Conservation (phyloP, 2,329 filamentous ascomycete species). For the Monilinia polystroma region DNA sequence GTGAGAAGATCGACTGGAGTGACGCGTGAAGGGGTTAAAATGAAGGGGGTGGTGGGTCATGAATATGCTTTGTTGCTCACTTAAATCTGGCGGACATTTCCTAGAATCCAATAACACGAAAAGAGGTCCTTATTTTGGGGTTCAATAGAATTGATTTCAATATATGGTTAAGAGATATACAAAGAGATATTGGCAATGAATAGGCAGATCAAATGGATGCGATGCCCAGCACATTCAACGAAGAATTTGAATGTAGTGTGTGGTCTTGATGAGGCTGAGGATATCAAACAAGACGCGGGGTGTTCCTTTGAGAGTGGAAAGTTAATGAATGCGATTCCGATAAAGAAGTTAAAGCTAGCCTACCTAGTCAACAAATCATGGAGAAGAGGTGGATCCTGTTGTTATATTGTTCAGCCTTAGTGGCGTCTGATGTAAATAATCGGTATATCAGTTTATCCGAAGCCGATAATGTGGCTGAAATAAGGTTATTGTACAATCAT, state of each 20-base stretch:
- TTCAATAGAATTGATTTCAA: conserved; percentile 1
- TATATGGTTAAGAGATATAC: not conserved
- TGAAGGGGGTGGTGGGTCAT: not conserved
- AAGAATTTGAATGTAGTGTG: not conserved
- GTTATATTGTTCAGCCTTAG: conserved; percentile 16
- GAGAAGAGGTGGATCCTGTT: not conserved
- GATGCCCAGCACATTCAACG: conserved; percentile 4
- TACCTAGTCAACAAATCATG: not conserved
- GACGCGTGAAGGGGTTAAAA: not conserved
- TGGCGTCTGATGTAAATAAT: not conserved
- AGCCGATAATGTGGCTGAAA: conserved; percentile 16
- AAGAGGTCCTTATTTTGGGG: conserved; percentile 27
- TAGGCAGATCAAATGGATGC: not conserved
- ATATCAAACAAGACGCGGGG: conserved; percentile 10
- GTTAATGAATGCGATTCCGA: conserved; percentile 23
- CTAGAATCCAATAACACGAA: conserved; percentile 25
- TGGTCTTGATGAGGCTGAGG: conserved; percentile 13
- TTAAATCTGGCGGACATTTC: conserved; percentile 39
- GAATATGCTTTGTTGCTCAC: conserved; percentile 30
- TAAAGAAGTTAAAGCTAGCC: conserved; percentile 16
- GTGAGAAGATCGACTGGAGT: not conserved
- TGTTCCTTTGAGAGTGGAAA: conserved; percentile 5
- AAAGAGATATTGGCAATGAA: not conserved
- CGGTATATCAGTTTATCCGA: not conserved
- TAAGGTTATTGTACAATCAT: not conserved